These are phyloP conservation scores for Neofusicoccum cordaticola DNA, from an alignment of 2,329 filamentous ascomycete species.

Conservation along the genomic window DNA sequence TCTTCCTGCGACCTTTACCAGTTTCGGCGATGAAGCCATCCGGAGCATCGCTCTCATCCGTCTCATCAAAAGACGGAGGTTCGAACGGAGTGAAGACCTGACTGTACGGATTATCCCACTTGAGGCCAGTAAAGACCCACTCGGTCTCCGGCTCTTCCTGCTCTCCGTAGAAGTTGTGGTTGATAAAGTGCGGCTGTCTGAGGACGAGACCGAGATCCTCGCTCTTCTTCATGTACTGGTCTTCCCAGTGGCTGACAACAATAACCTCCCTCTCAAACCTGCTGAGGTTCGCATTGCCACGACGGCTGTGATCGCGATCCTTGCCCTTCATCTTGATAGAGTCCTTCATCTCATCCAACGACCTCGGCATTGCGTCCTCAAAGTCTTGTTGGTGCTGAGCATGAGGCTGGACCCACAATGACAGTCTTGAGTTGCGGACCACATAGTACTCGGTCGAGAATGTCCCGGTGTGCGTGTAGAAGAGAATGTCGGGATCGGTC, in stretches of 20 bases:
- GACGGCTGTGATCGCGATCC: constrained; percentile 8
- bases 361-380: constrained; percentile 10
- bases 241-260: constrained; percentile 10
- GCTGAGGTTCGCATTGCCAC: constrained; percentile 6
- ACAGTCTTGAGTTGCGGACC: constrained; percentile 3
- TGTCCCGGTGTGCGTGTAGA: constrained; percentile 42
- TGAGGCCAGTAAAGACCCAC: background rate
- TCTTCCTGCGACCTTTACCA: background rate
- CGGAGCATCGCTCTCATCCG: background rate
- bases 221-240: constrained; percentile 3
- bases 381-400: constrained; percentile 12
- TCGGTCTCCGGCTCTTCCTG: background rate
- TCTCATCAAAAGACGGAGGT: constrained; percentile 4
- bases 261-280: constrained; percentile 15
- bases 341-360: constrained; percentile 13
- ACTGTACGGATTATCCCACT: constrained; percentile 1
- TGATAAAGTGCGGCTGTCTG: constrained; percentile 16
- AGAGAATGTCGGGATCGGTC: constrained; percentile 27
- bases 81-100: background rate
- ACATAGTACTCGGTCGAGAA: constrained; percentile 43
- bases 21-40: background rate
- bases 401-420: constrained; percentile 1
- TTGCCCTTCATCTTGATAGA: constrained; percentile 13
- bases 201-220: background rate
- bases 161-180: constrained; percentile 12